Base-by-base conservation (phyloP, 768 basidiomycete genomes). In the Hypsizygus marmoreus region DNA sequence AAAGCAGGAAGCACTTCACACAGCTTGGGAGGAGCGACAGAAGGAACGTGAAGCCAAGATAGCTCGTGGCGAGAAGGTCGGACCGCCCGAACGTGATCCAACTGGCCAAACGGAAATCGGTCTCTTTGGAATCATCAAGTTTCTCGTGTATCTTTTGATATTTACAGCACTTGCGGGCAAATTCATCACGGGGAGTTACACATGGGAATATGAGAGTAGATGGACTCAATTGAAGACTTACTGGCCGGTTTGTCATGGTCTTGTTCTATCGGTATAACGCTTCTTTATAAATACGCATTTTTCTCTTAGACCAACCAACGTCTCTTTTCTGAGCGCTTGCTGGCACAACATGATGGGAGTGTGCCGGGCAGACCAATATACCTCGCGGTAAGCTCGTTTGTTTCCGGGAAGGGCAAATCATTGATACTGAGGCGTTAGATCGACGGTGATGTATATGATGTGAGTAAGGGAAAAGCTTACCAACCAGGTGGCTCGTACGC, bases 391-490 rank as follows among this genome's bases (percentile, higher is more conserved):
- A 62, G 84, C 20, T 14, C 11, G 7, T 12, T 24, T 24, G 17
- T n/a, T n/a, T n/a, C n/a, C n/a, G n/a, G n/a, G n/a, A n/a, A n/a
- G n/a, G n/a, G n/a, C n/a, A n/a, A n/a, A n/a, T n/a, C n/a, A n/a
- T n/a, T 45, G 38, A 24, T 17, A 56, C 49, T 45, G 44, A 50
- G 58, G 34, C 45, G 26, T 46, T 61, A 92, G 91, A 88, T 98
- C 62, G 91, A 93, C 61, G 89, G 90, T 10, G 88, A 89, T 41
- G 91, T 98, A 6, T 98, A 84, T 67, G 95, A 98, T 60, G 95
- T 98, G 41, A 81, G 85, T n/a, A 76, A 77, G 50, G 84, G 83
- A 54, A 72, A 75, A 47, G 75, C 86, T 16, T 98, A 98, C 64
- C 92, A 94, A 40, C 88, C 85, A 29, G 95, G 94, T 11, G 95